Percentiles rank a stretch among this genome's conserved stretches.
Conservation (phyloP, 2,329 filamentous ascomycete species). For the Pseudogymnoascus verrucosus region DNA sequence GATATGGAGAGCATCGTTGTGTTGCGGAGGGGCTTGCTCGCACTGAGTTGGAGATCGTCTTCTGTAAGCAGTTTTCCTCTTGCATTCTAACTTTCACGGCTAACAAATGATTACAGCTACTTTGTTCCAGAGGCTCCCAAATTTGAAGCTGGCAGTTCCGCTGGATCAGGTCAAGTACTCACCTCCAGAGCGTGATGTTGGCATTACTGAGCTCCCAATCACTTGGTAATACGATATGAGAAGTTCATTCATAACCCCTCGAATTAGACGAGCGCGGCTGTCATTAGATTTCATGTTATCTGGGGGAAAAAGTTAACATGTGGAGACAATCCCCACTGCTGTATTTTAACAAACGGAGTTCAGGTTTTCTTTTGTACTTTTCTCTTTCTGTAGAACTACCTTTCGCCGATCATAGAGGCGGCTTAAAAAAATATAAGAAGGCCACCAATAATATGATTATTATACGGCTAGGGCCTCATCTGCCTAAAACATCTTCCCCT, state of each 20-base stretch:
- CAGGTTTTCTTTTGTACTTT: background rate
- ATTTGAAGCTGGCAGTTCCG: slow-evolving; percentile 32
- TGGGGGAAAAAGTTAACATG: background rate
- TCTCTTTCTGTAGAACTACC: too few relatives aligned
- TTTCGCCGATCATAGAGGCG: background rate
- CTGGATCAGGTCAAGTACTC: slow-evolving; percentile 34
- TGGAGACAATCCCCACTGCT: background rate
- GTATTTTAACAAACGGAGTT: background rate
- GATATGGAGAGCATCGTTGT: slow-evolving; percentile 39
- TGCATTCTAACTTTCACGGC: background rate
- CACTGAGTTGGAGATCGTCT: slow-evolving; percentile 36
- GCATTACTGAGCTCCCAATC: slow-evolving; percentile 33
- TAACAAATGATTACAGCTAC: slow-evolving; percentile 22
- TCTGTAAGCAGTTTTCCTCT: slow-evolving; percentile 28
- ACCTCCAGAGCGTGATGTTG: slow-evolving; percentile 33
- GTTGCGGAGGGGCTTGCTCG: slow-evolving; percentile 38
- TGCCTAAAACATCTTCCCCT: background rate
- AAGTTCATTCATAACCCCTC: background rate
- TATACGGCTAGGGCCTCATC: background rate
- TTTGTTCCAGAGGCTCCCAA: slow-evolving; percentile 33
- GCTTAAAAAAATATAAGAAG: background rate
- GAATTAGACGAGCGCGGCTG: background rate
- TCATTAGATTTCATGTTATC: background rate
- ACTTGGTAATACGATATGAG: slow-evolving; percentile 22
- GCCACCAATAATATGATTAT: background rate